Base-by-base conservation (phyloP, 2,329 filamentous ascomycete genomes). In the Aschersonia sp. region DNA sequence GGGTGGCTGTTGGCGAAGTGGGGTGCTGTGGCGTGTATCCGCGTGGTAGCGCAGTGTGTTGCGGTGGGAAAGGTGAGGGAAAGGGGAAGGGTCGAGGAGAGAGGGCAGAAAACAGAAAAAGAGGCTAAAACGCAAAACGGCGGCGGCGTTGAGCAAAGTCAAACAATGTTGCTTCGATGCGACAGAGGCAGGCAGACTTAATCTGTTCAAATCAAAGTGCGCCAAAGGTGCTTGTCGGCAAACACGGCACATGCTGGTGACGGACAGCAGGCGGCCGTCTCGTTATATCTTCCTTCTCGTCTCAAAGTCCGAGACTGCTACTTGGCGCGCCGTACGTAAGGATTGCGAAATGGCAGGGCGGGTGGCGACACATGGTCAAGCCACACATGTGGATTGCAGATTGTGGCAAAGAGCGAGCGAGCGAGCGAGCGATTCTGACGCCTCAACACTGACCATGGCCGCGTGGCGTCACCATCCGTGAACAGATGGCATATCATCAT, bases 71-170 rank as follows among this genome's bases (percentile, higher is more conserved):
- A 30, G 40, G 41, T 43, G 40, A 20, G 43, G 43, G 43, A 31
- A 32, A 48, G 47, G 42, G 47, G 40, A 40, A 32, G 43, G 10
- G 32, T 32, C 31, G 46, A 30, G 44, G 46, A n/a, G 38, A 28
- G 28, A 20, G 29, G 38, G 30, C 41, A 29, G 20, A 28, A 9
- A 30, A 7, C 43, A 20, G 20, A 38, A 12, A 38, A 38, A 38
- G 7, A 9, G 35, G 35, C 35, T 38, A 7, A 38, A 38, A 38
- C 35, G 35, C 7, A 38, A 20, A 20, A 20, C 20, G 20, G 20
- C 20, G 20, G 20, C 20, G 20, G 20, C 20, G 20, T 20, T 20
- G 20, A 20, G 20, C 20, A 20, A 20, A 20, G 20, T 20, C 20
- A 20, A 20, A 20, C 20, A 20, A 20, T 20, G 20, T 20, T 20